Evolutionary conservation across 371 early-diverging fungal genomes (phyloP), one percentile per base, ranked within the genome.

Genomic region (Edhazardia aedis): DNA sequence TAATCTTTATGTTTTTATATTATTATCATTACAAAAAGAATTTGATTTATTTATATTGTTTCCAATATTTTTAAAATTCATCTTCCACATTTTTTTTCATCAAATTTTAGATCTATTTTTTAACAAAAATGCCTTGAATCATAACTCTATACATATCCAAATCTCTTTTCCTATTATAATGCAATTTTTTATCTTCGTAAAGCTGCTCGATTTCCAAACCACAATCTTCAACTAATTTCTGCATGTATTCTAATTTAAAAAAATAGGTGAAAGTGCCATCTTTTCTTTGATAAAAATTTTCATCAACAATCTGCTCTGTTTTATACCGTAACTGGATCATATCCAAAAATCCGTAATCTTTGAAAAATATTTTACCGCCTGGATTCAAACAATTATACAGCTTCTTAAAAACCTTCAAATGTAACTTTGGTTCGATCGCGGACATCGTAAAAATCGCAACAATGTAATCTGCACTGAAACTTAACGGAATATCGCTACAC

Each of bases 261-360:
- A 64, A 65, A 39, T 65, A 65, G 12, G 58, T 55, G 44, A 49
- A 58, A 1, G 65, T 65, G 19, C 55, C 53, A 40, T 65, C 65
- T 26, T 53, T 53, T 57, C 62, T 16, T 48, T 43, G 21, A 40
- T 65, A 65, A 42, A 65, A 57, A 53, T 65, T 65, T 12, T 48
- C 38, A 14, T 46, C 30, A 6, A 65, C 19, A 22, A 58, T 47
- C 45, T 65, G 57, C n/a, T 58, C 14, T n/a, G 47, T 19, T 47
- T 58, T 64, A 33, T 56, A 64, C 33, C 58, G 30, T 29, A 58
- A 29, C 47, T 65, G 65, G 12, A 47, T 50, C 29, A 58, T 21
- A 55, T 65, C 65, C 50, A 61, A 40, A 11, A 40, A 25, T 9
- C 51, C 62, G 45, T 58, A 65, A 49, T 65, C 65, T 61, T 46